Base-by-base conservation (phyloP, 257 asterid genomes). In the Solanum commersonii region DNA sequence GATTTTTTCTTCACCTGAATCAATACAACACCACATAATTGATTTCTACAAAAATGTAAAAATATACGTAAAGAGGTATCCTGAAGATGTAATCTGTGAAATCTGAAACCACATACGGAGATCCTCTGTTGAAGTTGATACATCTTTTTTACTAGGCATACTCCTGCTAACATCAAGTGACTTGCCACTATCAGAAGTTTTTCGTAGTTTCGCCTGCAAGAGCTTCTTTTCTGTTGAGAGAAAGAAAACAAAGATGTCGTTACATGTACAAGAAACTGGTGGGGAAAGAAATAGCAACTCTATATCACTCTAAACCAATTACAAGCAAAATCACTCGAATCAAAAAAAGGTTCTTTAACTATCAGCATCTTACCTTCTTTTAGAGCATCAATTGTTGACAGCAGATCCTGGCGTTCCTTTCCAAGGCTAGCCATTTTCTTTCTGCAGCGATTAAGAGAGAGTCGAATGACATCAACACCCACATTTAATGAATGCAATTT, bases 71-170 rank as follows among this genome's bases (percentile, higher is more conserved):
- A 40, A 35, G 60, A 65, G 38, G 38, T 67, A 85, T 40, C 34
- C 67, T 67, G 40, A 63, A 63, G 82, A 68, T 71, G 44, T 82
- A 14, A 49, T 82, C 37, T 18, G 70, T 46, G 85, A 33, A 44
- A 86, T 86, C 76, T 56, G 52, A 71, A 79, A 86, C 33, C 46
- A 59, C 91, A 88, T 93, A 97, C 99, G 95, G 89, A 96, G 98
- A 96, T 95, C 98, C 90, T 93, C 98, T 29, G 99, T 97, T 86
- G 98, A 94, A 72, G 99, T 97, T 59, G 99, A 93, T 44, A 91
- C 93, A 88, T 96, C 98, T 88, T 91, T 91, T 87, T 90, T 94
- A 84, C 76, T 83, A 78, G 89, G 34, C 87, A 93, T 86, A 83
- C 89, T 91, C 93, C 90, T 90, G 92, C 87, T 91, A 79, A 90